These are phyloP conservation scores for Uronychia binucleata DNA, from an alignment of 73 alveolate genomes.

Conservation along the genomic window DNA sequence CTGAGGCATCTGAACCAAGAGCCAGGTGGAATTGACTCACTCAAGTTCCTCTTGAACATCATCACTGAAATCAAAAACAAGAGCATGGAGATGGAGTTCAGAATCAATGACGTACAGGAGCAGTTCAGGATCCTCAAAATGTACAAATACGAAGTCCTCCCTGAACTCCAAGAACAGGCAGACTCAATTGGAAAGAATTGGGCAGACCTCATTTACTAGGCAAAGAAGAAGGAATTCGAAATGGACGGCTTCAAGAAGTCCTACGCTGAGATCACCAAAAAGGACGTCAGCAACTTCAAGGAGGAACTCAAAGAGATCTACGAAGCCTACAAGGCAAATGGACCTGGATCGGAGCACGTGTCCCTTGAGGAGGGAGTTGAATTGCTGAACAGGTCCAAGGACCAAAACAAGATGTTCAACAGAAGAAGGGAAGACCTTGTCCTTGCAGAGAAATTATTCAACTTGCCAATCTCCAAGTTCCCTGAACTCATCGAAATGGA, in stretches of 20 bases:
- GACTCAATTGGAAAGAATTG: slow-evolving; percentile 83
- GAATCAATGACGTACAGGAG: slow-evolving; percentile 95
- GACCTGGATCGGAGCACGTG: slow-evolving; percentile 94
- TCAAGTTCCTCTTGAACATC: slow-evolving; percentile 86
- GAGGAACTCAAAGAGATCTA: slow-evolving; percentile 88
- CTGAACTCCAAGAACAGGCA: slow-evolving; percentile 81
- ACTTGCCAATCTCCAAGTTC: slow-evolving; percentile 95
- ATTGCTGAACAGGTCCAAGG: slow-evolving; percentile 78
- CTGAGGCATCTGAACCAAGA: slow-evolving; percentile 80
- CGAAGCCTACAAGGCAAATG: slow-evolving; percentile 86
- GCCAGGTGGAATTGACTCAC: slow-evolving; percentile 90
- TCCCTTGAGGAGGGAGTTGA: slow-evolving; percentile 93
- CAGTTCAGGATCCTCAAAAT: slow-evolving; percentile 92
- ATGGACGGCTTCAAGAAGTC: slow-evolving; percentile 89
- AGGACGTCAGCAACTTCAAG: slow-evolving; percentile 86
- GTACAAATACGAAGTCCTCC: slow-evolving; percentile 84
- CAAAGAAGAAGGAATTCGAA: slow-evolving; percentile 95
- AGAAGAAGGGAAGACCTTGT: slow-evolving; percentile 94
- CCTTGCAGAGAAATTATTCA: slow-evolving; percentile 94
- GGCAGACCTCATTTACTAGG: slow-evolving; percentile 92
- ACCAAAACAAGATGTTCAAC: slow-evolving; percentile 78
- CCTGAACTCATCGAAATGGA: slow-evolving; percentile 95
- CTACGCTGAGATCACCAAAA: slow-evolving; percentile 94
- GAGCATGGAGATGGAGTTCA: slow-evolving; percentile 97
- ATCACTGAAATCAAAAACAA: slow-evolving; percentile 91